Base-by-base conservation (phyloP, 2,329 filamentous ascomycete genomes). In the Hortaea werneckii region DNA sequence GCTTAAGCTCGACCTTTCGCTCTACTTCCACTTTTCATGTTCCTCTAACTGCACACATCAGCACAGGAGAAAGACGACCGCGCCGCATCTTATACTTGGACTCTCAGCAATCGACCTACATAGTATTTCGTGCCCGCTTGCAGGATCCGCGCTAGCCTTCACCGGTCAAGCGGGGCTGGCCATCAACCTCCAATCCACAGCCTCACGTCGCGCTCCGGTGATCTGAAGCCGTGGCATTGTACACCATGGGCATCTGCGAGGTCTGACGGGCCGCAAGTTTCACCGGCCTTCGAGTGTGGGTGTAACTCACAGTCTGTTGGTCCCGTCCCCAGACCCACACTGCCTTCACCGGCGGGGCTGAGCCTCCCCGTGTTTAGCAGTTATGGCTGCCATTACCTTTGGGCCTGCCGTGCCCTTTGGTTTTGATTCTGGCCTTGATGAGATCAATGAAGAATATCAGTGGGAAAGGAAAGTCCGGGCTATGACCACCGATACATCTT, bases 371-470 rank as follows among this genome's bases (percentile, higher is more conserved):
- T 10, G 20, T 10, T 26, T 8, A 39, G 37, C 13, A 39, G 13
- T 39, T 13, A 39, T 35, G 32, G 32, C 32, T 35, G n/a, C 37
- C 37, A 39, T 39, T 10, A 13, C 32, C 32, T 32, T 39, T 26
- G 34, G 8, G 27, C n/a, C 38, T n/a, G 40, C 47, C 13, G 41
- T 35, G 8, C 44, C 41, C 28, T 42, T 47, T 13, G 40, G 41
- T 20, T 47, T 43, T n/a, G 38, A 44, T 32, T 37, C 26, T 41
- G 44, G 40, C n/a, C 34, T 47, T 13, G 11, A 29, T 28, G 43
- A n/a, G 8, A 10, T 41, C 6, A 8, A 39, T 10, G 37, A 39
- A 8, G 8, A 8, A 10, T n/a, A 39, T 13, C 10, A n/a, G 10
- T n/a, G 9, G 9, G 9, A n/a, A 3, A 35, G n/a, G 32, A 9